phyloP scores from a whole-genome alignment of 768 basidiomycete genomes.

The Clathrus columnatus region DNA sequence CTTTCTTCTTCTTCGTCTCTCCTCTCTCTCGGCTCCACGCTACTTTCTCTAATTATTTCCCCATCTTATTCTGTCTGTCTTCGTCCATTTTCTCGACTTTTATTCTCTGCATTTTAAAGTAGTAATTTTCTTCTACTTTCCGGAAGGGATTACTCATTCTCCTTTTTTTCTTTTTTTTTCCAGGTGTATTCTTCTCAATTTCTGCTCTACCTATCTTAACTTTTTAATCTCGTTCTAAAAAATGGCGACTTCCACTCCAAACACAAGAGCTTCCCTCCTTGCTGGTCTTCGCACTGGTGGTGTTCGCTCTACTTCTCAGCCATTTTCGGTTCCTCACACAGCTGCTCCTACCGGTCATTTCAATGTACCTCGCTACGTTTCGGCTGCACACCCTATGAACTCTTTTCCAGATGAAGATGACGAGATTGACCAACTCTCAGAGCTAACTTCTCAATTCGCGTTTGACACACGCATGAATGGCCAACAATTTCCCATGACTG shows the following conservation, averaged over 20 bases:
- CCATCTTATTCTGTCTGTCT: constrained; percentile 8
- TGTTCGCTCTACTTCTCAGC: constrained; percentile 62
- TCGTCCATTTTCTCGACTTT: constrained; percentile 24
- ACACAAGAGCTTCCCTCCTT: constrained; percentile 73
- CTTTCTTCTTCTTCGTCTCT: constrained; percentile 8
- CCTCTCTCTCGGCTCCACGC: constrained; percentile 11
- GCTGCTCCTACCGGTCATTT: constrained; percentile 53
- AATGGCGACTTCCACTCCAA: constrained; percentile 41
- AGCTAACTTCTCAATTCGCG: constrained; percentile 47
- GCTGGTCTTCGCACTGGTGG: constrained; percentile 85
- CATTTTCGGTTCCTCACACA: constrained; percentile 48
- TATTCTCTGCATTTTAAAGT: constrained; percentile 22
- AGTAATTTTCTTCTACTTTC: constrained; percentile 36
- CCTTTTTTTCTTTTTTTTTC: constrained; percentile 14
- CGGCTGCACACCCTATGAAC: constrained; percentile 34
- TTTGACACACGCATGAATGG: constrained; percentile 20
- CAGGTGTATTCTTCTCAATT: constrained; percentile 15
- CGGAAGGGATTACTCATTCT: constrained; percentile 20
- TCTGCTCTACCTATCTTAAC: constrained; percentile 14
- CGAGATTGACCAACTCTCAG: constrained; percentile 45
- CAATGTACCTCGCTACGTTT: constrained; percentile 49
- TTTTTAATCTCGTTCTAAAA: constrained; percentile 15
- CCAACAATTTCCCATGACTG: constrained; percentile 53
- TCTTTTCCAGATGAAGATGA: constrained; percentile 45
- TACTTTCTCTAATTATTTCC: constrained; percentile 16